These are phyloP conservation scores for Lanmaoa pseudosensibilis DNA, from an alignment of 768 basidiomycete genomes.

Conservation along the genomic window DNA sequence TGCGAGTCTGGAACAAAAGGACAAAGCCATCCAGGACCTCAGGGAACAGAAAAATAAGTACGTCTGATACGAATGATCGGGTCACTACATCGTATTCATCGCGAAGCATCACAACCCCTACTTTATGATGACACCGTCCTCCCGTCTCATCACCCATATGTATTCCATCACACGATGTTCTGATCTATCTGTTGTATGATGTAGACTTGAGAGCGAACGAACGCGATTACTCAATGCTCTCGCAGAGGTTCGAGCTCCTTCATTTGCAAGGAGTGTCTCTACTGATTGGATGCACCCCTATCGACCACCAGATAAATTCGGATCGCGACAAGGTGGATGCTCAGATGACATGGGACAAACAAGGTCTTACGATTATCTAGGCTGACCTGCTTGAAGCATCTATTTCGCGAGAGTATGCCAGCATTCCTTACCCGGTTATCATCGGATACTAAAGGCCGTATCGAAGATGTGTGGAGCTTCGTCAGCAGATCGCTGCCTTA, in stretches of 20 bases:
- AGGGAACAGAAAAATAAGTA: conserved; percentile 85
- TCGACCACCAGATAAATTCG: conserved; percentile 61
- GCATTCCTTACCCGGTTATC: conserved; percentile 2
- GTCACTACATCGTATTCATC: background rate
- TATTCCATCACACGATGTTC: conserved; percentile 11
- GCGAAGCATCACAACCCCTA: background rate
- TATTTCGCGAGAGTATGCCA: conserved; percentile 65
- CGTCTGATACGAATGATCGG: conserved; percentile 25
- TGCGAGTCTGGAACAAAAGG: conserved; percentile 74
- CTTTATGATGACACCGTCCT: background rate
- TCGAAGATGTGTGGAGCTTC: conserved; percentile 63
- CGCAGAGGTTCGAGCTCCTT: conserved; percentile 54
- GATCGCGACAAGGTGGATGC: conserved; percentile 68
- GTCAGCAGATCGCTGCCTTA: conserved; percentile 61
- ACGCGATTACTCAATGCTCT: conserved; percentile 64
- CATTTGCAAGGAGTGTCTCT: conserved; percentile 1
- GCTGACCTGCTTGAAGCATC: conserved; percentile 69
- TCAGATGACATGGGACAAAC: conserved; percentile 5
- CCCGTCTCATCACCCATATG: background rate
- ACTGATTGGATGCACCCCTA: conserved; percentile 11
- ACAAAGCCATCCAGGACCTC: conserved; percentile 75
- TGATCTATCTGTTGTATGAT: conserved; percentile 7
- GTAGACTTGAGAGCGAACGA: conserved; percentile 76
- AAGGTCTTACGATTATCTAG: conserved; percentile 29
- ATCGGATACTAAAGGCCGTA: conserved; percentile 9